Evolutionary conservation across 2,329 filamentous ascomycete genomes (phyloP), one percentile per base, ranked within the genome.

Genomic region (Penicillium sp.): DNA sequence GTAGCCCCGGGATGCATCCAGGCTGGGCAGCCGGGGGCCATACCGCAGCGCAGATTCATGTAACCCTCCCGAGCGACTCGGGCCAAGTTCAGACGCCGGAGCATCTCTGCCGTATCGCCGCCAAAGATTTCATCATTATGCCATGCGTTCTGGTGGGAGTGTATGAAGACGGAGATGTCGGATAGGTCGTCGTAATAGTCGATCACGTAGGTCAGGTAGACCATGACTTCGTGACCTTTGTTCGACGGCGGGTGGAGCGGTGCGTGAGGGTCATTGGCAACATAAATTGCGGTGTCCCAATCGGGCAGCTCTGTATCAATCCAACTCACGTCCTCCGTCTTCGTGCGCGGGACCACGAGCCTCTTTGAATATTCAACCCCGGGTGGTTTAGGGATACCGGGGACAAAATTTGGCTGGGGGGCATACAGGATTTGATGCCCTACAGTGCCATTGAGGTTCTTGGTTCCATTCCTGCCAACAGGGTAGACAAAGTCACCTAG

Each of bases 191-290:
- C 74, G 69, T 87, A 88, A 67, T 85, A 78, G 60, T 87, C 83
- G 67, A 87, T 84, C 59, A 87, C 82, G 70, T 84, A 87, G 44
- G 82, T 83, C 48, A 87, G 75, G 68, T 87, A 87, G 13, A 79
- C 77, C 79, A 87, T 86, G 24, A 83, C 82, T 70, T 88, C 85
- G 64, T 84, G 80, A 44, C 85, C 85, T 66, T 86, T 85, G 61
- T 87, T 86, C 65, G 78, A 79, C 6, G 82, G 81, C 0, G 82
- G 76, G 63, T 82, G 82, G 21, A 82, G 66, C 24, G 77, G 72
- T 7, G 82, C 78, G 24, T 72, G 70, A 2, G 77, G 76, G 58
- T 84, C 81, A 62, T 85, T 79, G 29, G 81, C 81, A 48, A 81
- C 76, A 62, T 85, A 85, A 13, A 84, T 68, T 11, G 79, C 76